Base-by-base conservation (phyloP, 371 early-diverging fungal genomes). In the Mucor plumbeus region DNA sequence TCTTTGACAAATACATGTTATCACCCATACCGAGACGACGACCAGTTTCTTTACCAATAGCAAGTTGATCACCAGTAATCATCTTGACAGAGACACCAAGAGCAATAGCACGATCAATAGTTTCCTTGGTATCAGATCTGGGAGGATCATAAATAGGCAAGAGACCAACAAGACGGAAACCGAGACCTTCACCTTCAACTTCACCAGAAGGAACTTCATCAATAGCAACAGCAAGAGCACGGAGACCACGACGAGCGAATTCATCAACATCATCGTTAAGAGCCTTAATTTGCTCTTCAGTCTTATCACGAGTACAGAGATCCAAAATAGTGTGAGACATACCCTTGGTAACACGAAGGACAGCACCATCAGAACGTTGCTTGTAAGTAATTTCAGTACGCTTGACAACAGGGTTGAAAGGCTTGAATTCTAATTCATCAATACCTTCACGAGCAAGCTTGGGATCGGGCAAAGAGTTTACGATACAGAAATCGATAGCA, bases 51-150 rank as follows among this genome's bases (percentile, higher is more conserved):
- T 90, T 91, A 63, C 95, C 96, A 80, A 97, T 95, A 63, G 95
- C 95, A 54, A 94, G 85, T 76, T 95, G 96, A 77, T 95, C 96
- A 77, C 97, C 98, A 34, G 97, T 97, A 74, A 97, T 94, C 96
- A 98, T 97, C 85, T 95, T 91, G 67, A 97, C 95, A 70, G 91
- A 82, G 66, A 98, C 92, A 70, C 97, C 97, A 53, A 95, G 91
- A 34, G 81, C 86, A 70, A 91, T 88, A 69, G 95, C 93, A 65
- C 92, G 91, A 63, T 89, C 87, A 68, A 96, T 95, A 36, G 95
- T 95, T 70, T 87, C 91, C 85, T 90, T 88, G 64, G 92, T 89
- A 71, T 91, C 93, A 65, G 88, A 86, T 57, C 92, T 91, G 15
- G 96, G 95, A 11, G 97, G 97, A 84, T 96, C 98, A 69, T 92